Conservation (phyloP, 208 protist species). For the Wallacemonas collosoma region DNA sequence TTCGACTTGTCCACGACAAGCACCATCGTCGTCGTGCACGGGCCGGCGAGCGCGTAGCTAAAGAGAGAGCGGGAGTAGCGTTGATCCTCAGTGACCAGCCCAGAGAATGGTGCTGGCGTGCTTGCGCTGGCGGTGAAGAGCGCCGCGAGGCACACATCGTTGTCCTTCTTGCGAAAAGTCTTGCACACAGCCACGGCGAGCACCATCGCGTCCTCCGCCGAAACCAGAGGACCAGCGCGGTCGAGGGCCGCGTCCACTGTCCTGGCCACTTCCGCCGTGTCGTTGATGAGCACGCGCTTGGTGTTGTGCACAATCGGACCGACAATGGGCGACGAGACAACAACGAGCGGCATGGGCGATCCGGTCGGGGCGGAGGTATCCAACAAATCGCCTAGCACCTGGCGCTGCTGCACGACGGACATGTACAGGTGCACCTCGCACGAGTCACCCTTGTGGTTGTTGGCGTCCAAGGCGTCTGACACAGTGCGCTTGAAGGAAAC, state of each 20-base stretch:
- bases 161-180: constrained; percentile 30
- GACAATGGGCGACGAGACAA: constrained; percentile 57
- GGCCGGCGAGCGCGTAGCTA: constrained; percentile 55
- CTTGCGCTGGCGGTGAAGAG: constrained; percentile 32
- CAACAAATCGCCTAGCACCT: constrained; percentile 59
- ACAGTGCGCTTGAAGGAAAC: constrained; percentile 29
- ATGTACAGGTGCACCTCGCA: constrained; percentile 51
- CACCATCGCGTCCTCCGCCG: constrained; percentile 33
- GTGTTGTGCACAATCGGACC: constrained; percentile 38
- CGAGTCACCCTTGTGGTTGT: constrained; percentile 10
- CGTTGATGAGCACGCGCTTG: constrained; percentile 18
- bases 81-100: constrained; percentile 34
- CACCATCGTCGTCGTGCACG: constrained; percentile 44
- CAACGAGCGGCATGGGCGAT: constrained; percentile 30
- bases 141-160: constrained; percentile 53
- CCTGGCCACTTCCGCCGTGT: constrained; percentile 21
- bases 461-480: constrained; percentile 21
- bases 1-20: constrained; percentile 35
- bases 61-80: constrained; percentile 55
- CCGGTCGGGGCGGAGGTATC: not conserved
- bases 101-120: constrained; percentile 29
- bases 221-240: constrained; percentile 19
- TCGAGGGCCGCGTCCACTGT: constrained; percentile 32
- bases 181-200: constrained; percentile 51
- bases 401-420: constrained; percentile 44